phyloP scores from a whole-genome alignment of 306 rosid species.

The Dalbergia oliveri region DNA sequence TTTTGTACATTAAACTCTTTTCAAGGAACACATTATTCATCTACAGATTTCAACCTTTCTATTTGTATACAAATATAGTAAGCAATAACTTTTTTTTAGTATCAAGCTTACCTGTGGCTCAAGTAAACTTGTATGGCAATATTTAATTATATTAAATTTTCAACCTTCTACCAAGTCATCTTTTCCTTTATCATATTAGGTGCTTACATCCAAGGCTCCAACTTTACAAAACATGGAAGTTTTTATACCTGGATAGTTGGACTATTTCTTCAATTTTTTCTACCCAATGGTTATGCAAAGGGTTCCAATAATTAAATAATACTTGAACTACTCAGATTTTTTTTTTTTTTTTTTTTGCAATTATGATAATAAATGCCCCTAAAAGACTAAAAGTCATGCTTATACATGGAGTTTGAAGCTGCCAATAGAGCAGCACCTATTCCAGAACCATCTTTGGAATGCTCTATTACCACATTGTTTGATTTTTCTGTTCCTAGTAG shows the following conservation, averaged over 20 bases:
- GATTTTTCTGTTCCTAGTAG: conserved; percentile 74
- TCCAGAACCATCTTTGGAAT: conserved; percentile 90
- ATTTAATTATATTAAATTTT: neutral
- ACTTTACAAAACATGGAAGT: neutral
- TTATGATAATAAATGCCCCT: conserved; percentile 2
- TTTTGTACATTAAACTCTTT: too few species aligned
- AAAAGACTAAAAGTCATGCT: conserved; percentile 53
- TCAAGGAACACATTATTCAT: too few species aligned
- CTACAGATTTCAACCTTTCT: too few species aligned
- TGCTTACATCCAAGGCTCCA: neutral
- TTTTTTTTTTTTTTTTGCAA: neutral
- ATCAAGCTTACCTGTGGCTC: neutral
- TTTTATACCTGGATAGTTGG: neutral
- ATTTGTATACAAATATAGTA: neutral
- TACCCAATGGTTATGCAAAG: conserved; percentile 20
- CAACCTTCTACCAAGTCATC: neutral
- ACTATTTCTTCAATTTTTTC: conserved; percentile 12
- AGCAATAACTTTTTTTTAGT: neutral
- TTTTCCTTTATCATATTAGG: neutral
- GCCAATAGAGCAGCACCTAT: conserved; percentile 97
- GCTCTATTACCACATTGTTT: conserved; percentile 68
- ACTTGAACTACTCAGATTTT: conserved; percentile 12
- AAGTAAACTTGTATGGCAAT: neutral
- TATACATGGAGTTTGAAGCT: conserved; percentile 84
- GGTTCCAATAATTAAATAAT: conserved; percentile 15